Evolutionary conservation across 2,329 filamentous ascomycete species (phyloP), one percentile per base, ranked within the genome.

Genomic region (Neofusicoccum ribis): DNA sequence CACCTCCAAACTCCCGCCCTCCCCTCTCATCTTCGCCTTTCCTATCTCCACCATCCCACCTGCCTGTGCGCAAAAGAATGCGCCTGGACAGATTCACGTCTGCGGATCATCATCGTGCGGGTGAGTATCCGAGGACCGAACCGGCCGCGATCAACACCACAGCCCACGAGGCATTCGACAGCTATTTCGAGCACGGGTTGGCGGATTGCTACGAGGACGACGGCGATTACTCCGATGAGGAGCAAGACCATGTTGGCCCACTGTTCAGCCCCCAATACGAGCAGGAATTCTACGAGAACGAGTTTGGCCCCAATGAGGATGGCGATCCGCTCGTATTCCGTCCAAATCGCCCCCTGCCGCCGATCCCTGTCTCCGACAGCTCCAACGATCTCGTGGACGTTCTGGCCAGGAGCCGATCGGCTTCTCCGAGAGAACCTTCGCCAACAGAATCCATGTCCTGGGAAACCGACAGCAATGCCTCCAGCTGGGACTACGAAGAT

Each of bases 41-140:
- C 47, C 75, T 73, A 63, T 72, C 73, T 64, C 73, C 72, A 63
- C 73, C 77, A 64, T 72, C 72, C 67, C 74, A 75, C 69, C 68
- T 78, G 70, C 76, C 78, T 66, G 69, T 76, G 59, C 67, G 20
- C 56, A 67, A 66, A 20, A 67, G 67, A 59, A 59, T 67, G 37
- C 68, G 71, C 36, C 70, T 69, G 66, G 66, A 69, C 66, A 67
- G 66, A 65, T 70, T 68, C 51, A 69, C 73, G 69, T 77, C 76
- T 69, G 68, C 77, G 72, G 74, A 79, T 75, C 81, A 84, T 84
- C 81, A 83, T 78, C 74, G 65, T 70, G 17, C 11, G 47, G 61
- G 61, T 63, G 61, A 63, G 61, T 63, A 63, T 63, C 4, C 27
- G 17, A 46, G 37, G 23, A 63, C 49, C 49, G 37, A 12, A 46